Conservation (phyloP, 139 green algal species). For the Chlamydomonas sp. region DNA sequence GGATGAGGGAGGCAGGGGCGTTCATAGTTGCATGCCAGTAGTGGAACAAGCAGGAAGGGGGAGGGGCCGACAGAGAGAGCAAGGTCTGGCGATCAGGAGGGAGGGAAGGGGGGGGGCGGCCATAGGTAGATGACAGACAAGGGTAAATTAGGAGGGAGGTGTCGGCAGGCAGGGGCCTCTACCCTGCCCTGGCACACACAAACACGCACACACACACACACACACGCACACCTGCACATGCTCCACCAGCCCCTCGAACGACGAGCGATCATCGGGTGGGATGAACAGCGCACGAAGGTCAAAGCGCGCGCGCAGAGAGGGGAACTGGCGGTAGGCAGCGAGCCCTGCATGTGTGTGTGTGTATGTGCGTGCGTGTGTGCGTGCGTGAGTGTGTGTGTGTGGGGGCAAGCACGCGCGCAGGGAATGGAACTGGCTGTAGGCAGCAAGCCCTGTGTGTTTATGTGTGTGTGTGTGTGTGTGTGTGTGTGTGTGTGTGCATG, state of each 20-base stretch:
- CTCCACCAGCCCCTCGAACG: conserved; percentile 56
- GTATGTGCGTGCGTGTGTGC: background rate
- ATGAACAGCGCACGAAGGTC: conserved; percentile 62
- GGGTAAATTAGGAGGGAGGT: too few species aligned
- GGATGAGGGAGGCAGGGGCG: too few species aligned
- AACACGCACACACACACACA: too few species aligned
- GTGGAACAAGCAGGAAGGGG: too few species aligned
- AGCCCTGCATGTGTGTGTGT: conserved; percentile 17
- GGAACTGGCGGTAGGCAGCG: conserved; percentile 71
- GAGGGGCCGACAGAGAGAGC: too few species aligned
- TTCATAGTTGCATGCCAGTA: too few species aligned
- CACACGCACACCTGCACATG: conserved; percentile 29
- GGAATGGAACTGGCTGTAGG: too few species aligned
- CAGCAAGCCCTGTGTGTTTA: background rate
- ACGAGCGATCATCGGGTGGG: conserved; percentile 55
- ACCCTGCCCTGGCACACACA: too few species aligned
- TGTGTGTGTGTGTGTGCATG: background rate
- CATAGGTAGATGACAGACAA: too few species aligned
- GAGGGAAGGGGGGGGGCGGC: background rate
- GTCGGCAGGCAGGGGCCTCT: too few species aligned
- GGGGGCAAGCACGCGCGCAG: background rate
- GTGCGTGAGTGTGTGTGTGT: background rate
- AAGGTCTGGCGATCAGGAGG: background rate
- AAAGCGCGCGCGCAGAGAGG: conserved; percentile 50
- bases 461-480: background rate